These are phyloP conservation scores for Pestalotiopsis sp. DNA, from an alignment of 2,329 filamentous ascomycete species.

Conservation along the genomic window DNA sequence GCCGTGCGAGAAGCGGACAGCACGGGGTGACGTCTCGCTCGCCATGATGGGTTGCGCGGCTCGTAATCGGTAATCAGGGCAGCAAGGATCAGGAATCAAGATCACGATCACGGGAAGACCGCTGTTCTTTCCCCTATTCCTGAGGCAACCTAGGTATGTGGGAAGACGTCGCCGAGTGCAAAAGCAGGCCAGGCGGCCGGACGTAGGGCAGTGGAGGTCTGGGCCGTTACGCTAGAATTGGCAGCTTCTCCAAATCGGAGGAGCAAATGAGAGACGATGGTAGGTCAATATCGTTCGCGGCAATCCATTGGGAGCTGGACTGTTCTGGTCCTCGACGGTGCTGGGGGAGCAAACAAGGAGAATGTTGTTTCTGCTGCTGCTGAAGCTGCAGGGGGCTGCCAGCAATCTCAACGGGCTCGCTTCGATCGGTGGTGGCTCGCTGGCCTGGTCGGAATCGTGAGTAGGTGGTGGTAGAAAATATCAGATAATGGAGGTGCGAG, in stretches of 20 bases:
- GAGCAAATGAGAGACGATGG: neutral
- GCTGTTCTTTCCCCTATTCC: neutral
- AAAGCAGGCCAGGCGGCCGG: neutral
- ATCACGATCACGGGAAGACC: neutral
- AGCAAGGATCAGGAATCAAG: neutral
- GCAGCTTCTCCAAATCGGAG: neutral
- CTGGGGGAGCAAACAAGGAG: neutral
- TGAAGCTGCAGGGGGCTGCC: too few relatives aligned
- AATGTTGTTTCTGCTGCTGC: neutral
- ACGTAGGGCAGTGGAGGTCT: neutral
- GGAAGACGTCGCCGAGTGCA: neutral
- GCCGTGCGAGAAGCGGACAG: conserved; percentile 57
- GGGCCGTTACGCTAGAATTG: neutral
- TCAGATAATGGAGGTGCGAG: conserved; percentile 9
- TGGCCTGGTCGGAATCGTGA: conserved; percentile 4
- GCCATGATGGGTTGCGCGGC: neutral
- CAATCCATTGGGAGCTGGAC: neutral
- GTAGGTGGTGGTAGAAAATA: neutral
- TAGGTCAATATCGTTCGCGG: neutral
- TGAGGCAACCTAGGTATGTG: neutral
- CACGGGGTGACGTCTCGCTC: conserved; percentile 54
- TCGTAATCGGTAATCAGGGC: neutral
- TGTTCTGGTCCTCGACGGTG: neutral
- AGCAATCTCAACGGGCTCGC: neutral
- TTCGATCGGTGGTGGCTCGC: neutral